Conservation (phyloP, 2,329 filamentous ascomycete genomes). For the Celoporthe dispersa region DNA sequence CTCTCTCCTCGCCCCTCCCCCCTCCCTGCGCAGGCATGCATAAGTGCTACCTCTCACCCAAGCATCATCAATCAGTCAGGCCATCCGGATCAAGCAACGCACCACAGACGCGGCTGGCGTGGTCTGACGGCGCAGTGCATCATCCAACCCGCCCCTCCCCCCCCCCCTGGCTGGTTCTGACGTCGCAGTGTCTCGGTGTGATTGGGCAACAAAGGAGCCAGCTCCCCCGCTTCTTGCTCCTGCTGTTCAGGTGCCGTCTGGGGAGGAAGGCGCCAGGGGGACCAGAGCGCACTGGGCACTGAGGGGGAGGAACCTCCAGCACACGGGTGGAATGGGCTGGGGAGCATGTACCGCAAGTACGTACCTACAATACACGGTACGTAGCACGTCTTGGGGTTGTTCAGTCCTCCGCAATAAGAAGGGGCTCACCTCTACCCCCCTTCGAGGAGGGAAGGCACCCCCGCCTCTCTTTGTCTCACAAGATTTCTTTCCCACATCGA, state of each 20-base stretch:
- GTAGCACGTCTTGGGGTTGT: background rate
- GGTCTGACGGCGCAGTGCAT: slow-evolving; percentile 9
- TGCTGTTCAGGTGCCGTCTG: slow-evolving; percentile 10
- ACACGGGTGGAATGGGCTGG: background rate
- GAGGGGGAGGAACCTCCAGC: background rate
- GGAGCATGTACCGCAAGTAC: background rate
- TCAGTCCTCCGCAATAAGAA: background rate
- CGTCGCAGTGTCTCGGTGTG: slow-evolving; percentile 5
- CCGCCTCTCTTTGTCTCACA: background rate
- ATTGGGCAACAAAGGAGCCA: slow-evolving; percentile 2
- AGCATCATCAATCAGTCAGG: background rate
- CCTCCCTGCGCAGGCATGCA: background rate
- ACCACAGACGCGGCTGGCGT: slow-evolving; percentile 9
- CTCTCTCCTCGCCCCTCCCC: background rate
- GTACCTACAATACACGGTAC: no score
- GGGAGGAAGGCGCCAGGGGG: background rate
- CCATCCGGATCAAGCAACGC: slow-evolving; percentile 6
- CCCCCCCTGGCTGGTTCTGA: background rate
- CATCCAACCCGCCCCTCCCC: background rate
- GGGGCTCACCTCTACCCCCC: background rate
- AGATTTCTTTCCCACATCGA: background rate
- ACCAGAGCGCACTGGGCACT: background rate
- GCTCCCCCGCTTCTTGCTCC: background rate
- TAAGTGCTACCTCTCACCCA: background rate
- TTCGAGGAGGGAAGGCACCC: background rate